These are phyloP conservation scores for Microsporum audouinii DNA, from an alignment of 2,329 filamentous ascomycete genomes.

Conservation along the genomic window DNA sequence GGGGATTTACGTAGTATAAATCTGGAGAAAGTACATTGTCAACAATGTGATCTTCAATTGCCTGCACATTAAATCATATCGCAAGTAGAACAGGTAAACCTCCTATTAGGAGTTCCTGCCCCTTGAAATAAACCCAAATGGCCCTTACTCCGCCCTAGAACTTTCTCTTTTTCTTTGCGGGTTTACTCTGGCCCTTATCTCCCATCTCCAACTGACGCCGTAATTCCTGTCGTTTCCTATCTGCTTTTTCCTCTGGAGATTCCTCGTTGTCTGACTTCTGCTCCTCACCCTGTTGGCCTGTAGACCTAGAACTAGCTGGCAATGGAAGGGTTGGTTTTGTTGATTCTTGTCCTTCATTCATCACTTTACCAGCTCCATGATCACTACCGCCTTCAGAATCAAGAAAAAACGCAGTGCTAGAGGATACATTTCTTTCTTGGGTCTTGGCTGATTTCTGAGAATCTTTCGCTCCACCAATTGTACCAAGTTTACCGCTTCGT, in stretches of 20 bases:
- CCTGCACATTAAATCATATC: no score
- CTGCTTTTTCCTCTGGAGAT: constrained; percentile 43
- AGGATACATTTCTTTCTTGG: background rate
- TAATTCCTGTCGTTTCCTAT: constrained; percentile 45
- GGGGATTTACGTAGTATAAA: no score
- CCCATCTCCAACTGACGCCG: constrained; percentile 43
- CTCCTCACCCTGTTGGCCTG: constrained; percentile 14
- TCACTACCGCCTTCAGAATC: background rate
- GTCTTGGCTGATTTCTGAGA: constrained; percentile 6
- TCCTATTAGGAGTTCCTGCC: no score
- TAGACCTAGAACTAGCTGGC: background rate
- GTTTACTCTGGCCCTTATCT: constrained; percentile 33
- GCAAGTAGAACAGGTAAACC: no score
- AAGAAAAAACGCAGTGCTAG: no score
- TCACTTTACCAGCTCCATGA: background rate
- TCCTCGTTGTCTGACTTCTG: constrained; percentile 19
- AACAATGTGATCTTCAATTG: no score
- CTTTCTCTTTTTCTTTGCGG: constrained; percentile 46
- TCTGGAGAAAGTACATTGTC: no score
- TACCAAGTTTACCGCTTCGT: constrained; percentile 23
- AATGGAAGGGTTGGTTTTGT: background rate
- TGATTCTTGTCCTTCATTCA: background rate
- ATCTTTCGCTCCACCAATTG: constrained; percentile 21
- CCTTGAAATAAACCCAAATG: background rate
- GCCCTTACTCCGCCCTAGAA: constrained; percentile 32